Evolutionary conservation across 495 filamentous ascomycete genomes (phyloP).

Genomic region (Lineolata rhizophorae): DNA sequence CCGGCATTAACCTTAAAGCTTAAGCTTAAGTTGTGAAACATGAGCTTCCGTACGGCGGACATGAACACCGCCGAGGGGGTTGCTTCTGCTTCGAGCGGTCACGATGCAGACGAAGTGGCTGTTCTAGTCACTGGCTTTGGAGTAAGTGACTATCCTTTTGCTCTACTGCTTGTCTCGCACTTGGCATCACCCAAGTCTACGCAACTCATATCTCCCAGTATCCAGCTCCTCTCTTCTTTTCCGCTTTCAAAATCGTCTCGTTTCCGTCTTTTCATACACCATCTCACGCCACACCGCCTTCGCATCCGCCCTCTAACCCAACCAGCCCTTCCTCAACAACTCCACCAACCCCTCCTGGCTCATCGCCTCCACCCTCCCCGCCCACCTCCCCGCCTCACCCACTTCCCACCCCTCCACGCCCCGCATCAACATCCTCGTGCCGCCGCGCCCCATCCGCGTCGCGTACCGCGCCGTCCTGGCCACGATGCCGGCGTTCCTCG

Average conservation of each 20-base stretch:
- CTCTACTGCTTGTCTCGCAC: background rate
- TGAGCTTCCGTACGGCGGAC: no score
- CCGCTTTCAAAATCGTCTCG: background rate
- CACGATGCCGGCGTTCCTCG: conserved; percentile 34
- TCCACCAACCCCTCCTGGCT: conserved; percentile 13
- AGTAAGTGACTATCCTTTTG: conserved; percentile 7
- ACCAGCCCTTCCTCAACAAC: conserved; percentile 11
- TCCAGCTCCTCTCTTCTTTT: background rate
- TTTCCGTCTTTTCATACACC: background rate
- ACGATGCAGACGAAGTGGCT: conserved; percentile 11
- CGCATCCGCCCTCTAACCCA: background rate
- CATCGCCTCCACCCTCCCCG: conserved; percentile 13
- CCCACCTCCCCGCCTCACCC: conserved; percentile 6
- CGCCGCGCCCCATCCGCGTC: conserved; percentile 45
- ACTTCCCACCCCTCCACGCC: conserved; percentile 5
- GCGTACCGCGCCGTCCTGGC: conserved; percentile 41
- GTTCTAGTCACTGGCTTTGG: conserved; percentile 16
- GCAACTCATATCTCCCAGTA: background rate
- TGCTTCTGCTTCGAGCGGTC: no score
- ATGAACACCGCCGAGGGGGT: no score
- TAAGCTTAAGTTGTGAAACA: no score
- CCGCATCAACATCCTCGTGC: conserved; percentile 41
- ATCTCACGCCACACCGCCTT: background rate
- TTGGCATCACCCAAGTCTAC: no score
- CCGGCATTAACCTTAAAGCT: no score